phyloP scores from a whole-genome alignment of 495 filamentous ascomycete species.

The Annulohypoxylon bovei region DNA sequence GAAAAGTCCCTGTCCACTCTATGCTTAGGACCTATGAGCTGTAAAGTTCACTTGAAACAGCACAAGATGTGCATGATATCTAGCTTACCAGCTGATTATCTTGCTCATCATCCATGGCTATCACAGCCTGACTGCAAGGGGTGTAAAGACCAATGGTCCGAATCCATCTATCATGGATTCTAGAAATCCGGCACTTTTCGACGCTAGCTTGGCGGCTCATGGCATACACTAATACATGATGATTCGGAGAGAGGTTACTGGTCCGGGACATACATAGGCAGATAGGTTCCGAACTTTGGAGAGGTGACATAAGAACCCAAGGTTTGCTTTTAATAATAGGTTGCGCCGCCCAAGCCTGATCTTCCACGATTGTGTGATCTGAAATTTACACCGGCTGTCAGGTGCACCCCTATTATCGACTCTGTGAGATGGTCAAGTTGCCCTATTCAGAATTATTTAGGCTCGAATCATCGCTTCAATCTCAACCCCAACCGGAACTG shows the following conservation, averaged over 20 bases:
- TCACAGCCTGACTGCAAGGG: conserved; percentile 29
- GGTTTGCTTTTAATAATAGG: conserved; percentile 31
- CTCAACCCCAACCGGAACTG: conserved; percentile 9
- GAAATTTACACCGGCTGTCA: conserved; percentile 18
- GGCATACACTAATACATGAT: conserved; percentile 34
- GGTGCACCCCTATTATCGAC: conserved; percentile 21
- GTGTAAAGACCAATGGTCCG: conserved; percentile 22
- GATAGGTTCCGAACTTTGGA: conserved; percentile 12
- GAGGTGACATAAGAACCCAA: conserved; percentile 12
- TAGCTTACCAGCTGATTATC: conserved; percentile 39
- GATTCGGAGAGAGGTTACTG: conserved; percentile 15
- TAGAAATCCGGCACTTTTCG: conserved; percentile 36
- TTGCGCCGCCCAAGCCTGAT: conserved; percentile 31
- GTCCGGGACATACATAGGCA: conserved; percentile 25
- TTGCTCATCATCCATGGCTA: conserved; percentile 30
- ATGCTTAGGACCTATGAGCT: conserved; percentile 9
- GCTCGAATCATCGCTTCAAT: conserved; percentile 2
- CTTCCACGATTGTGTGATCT: conserved; percentile 33
- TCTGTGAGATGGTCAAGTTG: conserved; percentile 18
- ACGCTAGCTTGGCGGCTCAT: conserved; percentile 34
- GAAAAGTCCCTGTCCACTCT: conserved; percentile 26
- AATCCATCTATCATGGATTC: conserved; percentile 38
- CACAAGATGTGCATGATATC: conserved; percentile 27
- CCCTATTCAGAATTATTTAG: conserved; percentile 11
- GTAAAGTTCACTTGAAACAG: conserved; percentile 37